Base-by-base conservation (phyloP, 495 filamentous ascomycete genomes). In the Hypomontagnella submonticulosa region DNA sequence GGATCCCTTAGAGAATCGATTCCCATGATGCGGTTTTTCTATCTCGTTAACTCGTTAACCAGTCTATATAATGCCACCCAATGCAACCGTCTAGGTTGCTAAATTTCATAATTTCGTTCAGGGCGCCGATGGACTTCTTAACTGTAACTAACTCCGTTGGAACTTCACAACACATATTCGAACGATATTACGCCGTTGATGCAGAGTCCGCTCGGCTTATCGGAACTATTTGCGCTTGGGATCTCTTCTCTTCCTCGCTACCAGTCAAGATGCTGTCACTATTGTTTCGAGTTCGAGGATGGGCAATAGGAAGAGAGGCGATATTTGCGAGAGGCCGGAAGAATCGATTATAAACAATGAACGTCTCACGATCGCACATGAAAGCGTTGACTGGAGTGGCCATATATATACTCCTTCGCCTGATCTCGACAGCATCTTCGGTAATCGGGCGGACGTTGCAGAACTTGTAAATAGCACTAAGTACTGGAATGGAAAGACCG, bases 331-430 rank as follows among this genome's bases (percentile, higher is more conserved):
- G 57, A 0, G 80, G 78, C 15, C 81, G 71, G 34, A 83, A 83
- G 62, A 88, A 87, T 4, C 81, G 80, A 63, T 87, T 87, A 62
- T 85, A 85, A 3, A 81, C 73, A 11, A 86, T 77, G 72, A 84
- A 77, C 2, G 73, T 74, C 42, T 80, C 57, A 37, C 61, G 18
- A 52, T 76, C 67, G n/a, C 66, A 66, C 3, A 73, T 44, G 71
- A 72, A 74, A 30, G 83, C 82, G 59, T 87, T 87, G 23, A 78
- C 73, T 1, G 85, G 84, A 1, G 82, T 70, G 0, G 83, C 74
- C 30, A 82, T 79, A 30, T 80, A 80, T 0, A 81, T 73, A 1
- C 84, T 85, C 11, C 80, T 74, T 7, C 84, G 73, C 7, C 75
- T 60, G 9, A 87, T 61, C 58, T 83, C 77, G 6, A 84, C 79